Conservation (phyloP, 495 filamentous ascomycete species). For the Aspergillus asperescens region DNA sequence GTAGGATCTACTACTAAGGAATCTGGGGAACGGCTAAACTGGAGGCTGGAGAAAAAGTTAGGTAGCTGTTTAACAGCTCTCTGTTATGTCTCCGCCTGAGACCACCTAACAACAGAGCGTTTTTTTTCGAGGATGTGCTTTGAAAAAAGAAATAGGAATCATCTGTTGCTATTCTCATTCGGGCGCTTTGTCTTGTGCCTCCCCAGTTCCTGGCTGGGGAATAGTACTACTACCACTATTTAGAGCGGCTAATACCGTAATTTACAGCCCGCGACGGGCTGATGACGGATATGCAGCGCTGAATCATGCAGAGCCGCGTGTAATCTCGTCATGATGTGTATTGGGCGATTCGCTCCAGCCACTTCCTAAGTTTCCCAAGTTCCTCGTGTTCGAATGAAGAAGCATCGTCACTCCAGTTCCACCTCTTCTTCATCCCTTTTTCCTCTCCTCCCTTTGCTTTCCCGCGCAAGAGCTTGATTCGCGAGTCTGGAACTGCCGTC, state of each 20-base stretch:
- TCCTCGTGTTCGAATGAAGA: no score
- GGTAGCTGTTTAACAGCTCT: background rate
- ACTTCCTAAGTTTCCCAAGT: slow-evolving; percentile 5
- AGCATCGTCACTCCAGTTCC: background rate
- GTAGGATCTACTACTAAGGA: no score
- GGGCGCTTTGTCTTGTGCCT: background rate
- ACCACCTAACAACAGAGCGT: no score
- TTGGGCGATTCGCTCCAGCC: slow-evolving; percentile 6
- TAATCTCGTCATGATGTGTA: slow-evolving; percentile 9
- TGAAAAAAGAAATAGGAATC: background rate
- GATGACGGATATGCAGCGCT: background rate
- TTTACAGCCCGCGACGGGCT: background rate
- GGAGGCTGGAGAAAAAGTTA: background rate
- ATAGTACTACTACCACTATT: no score
- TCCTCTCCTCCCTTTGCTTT: slow-evolving; percentile 1
- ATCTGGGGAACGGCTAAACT: no score
- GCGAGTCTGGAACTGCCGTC: background rate
- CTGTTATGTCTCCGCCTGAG: no score
- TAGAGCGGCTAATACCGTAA: background rate
- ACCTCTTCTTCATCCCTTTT: slow-evolving; percentile 7
- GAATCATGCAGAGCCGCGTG: slow-evolving; percentile 15
- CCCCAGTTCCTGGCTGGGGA: background rate
- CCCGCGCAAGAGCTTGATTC: background rate
- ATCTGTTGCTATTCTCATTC: background rate
- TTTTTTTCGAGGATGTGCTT: background rate